Percentiles rank a stretch among this genome's conserved stretches.
These are phyloP conservation scores for Malassezia restricta DNA, from an alignment of 1,284 basidiomycete species.

Conservation along the genomic window DNA sequence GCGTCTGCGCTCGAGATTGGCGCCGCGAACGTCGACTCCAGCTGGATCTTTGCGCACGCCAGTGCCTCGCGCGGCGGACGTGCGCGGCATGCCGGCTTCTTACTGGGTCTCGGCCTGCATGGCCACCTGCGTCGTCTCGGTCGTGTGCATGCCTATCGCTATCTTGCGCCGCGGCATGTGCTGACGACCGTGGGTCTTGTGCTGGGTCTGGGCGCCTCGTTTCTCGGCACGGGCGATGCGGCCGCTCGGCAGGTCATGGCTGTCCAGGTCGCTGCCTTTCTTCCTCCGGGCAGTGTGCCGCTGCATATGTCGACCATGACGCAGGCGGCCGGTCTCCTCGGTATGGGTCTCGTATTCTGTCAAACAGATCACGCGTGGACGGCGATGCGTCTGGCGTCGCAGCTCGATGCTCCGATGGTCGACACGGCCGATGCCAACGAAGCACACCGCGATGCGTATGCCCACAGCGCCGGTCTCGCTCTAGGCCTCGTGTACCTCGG, in stretches of 20 bases:
- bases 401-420: conserved; percentile 56
- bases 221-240: conserved; percentile 72
- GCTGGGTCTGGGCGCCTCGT: conserved; percentile 78
- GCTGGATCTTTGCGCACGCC: conserved; percentile 40
- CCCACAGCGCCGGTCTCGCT: conserved; percentile 71
- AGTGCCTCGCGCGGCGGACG: conserved; percentile 48
- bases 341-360: conserved; percentile 78
- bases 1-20: conserved; percentile 68
- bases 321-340: conserved; percentile 76
- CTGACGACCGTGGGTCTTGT: conserved; percentile 83
- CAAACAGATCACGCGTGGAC: conserved; percentile 76
- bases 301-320: conserved; percentile 79
- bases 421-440: conserved; percentile 3
- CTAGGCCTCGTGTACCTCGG: conserved; percentile 95
- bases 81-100: conserved; percentile 90
- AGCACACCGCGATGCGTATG: conserved; percentile 65
- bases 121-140: conserved; percentile 78
- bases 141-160: conserved; percentile 69
- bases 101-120: conserved; percentile 79
- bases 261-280: conserved; percentile 79
- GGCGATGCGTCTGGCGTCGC: conserved; percentile 75
- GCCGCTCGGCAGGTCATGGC: conserved; percentile 81
- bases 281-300: conserved; percentile 73
- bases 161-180: conserved; percentile 88
- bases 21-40: conserved; percentile 52